Percentiles rank a stretch among this genome's conserved stretches.
Evolutionary conservation across 148 eudicot species (phyloP).

Genomic region (Silene latifolia): DNA sequence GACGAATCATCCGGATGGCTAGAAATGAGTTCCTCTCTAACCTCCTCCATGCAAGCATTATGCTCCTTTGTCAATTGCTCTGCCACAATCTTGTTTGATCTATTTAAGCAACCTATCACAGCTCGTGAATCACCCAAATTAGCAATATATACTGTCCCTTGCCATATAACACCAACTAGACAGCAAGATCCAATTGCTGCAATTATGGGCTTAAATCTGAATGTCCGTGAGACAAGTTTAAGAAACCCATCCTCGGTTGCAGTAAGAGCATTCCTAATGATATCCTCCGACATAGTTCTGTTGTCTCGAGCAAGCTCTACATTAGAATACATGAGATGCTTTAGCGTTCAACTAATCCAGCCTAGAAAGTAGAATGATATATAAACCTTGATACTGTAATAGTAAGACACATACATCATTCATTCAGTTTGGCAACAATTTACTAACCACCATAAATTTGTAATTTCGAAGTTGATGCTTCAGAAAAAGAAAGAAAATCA

Average conservation of each 20-base stretch:
- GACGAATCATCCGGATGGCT: constrained; percentile 61
- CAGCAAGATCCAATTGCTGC: constrained; percentile 82
- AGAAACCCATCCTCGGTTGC: constrained; percentile 73
- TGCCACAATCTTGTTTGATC: constrained; percentile 45
- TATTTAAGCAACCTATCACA: constrained; percentile 41
- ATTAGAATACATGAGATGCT: constrained; percentile 7
- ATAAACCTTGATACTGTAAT: not conserved
- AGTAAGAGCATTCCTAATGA: constrained; percentile 46
- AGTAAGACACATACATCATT: not conserved
- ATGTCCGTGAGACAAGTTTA: constrained; percentile 40
- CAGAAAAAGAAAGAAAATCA: too few species aligned
- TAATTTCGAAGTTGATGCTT: too few species aligned
- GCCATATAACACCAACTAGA: constrained; percentile 61
- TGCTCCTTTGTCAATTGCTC: constrained; percentile 70
- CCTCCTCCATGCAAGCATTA: constrained; percentile 55
- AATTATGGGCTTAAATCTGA: constrained; percentile 38
- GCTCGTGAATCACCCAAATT: constrained; percentile 88
- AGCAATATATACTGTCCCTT: constrained; percentile 57
- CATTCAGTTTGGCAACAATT: too few species aligned
- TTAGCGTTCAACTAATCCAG: not conserved
- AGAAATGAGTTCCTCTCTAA: constrained; percentile 49
- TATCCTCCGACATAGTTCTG: constrained; percentile 45
- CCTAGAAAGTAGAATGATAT: not conserved
- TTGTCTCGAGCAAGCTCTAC: constrained; percentile 43
- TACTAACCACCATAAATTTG: too few species aligned